These are phyloP conservation scores for Primulina huaijiensis DNA, from an alignment of 257 asterid genomes.

Conservation along the genomic window DNA sequence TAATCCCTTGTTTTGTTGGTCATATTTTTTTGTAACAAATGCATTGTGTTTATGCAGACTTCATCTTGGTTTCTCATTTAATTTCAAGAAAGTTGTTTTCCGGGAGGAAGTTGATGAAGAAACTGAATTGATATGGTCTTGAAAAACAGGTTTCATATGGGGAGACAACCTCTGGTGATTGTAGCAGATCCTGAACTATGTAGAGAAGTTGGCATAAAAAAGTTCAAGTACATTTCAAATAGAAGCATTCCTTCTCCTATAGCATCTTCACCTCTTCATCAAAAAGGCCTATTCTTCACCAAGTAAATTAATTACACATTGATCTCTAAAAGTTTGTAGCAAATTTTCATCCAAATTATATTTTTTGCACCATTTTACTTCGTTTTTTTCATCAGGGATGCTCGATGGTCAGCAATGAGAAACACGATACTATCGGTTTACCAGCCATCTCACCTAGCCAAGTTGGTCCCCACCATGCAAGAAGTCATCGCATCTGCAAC, in stretches of 20 bases:
- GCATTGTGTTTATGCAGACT: not conserved
- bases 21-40: not conserved
- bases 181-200: conserved; percentile 91
- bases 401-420: conserved; percentile 91
- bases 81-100: not conserved
- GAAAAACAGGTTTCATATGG: conserved; percentile 79
- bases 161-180: conserved; percentile 85
- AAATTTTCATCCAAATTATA: not conserved
- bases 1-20: too few relatives aligned
- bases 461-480: conserved; percentile 82
- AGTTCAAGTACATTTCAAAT: conserved; percentile 67
- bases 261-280: conserved; percentile 93
- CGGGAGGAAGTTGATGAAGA: not conserved
- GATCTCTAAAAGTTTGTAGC: not conserved
- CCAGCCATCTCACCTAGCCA: conserved; percentile 92
- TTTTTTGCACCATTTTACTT: not conserved
- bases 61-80: not conserved
- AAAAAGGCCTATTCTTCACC: conserved; percentile 89
- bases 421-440: conserved; percentile 77
- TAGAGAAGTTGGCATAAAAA: conserved; percentile 82
- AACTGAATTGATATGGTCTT: not conserved
- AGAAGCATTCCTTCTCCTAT: conserved; percentile 97
- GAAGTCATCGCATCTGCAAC: conserved; percentile 59
- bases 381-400: conserved; percentile 46
- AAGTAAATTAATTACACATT: conserved; percentile 48